A percentile compares a stretch with the other conserved stretches of the same genome.
These are phyloP conservation scores for Solanum raphanifolium DNA, from an alignment of 257 asterid species.

Conservation along the genomic window DNA sequence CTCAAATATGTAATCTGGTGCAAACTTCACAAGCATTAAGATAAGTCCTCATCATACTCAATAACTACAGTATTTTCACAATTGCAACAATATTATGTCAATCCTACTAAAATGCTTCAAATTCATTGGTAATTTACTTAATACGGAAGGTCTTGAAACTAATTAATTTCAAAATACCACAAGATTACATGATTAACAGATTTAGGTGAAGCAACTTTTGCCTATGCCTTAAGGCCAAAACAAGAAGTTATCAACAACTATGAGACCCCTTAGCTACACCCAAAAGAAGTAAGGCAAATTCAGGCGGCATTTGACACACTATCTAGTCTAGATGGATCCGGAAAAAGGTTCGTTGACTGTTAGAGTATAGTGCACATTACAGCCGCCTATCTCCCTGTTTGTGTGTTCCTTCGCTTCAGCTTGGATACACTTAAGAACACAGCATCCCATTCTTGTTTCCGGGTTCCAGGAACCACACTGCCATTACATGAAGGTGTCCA, in stretches of 20 bases:
- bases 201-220: background rate
- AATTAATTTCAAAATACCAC: background rate
- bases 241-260: background rate
- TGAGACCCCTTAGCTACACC: background rate
- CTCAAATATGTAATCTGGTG: background rate
- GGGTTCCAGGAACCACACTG: background rate
- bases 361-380: background rate
- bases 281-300: background rate
- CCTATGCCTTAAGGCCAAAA: background rate
- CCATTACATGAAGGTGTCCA: slow-evolving; percentile 10
- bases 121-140: background rate
- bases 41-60: background rate
- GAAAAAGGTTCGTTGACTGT: background rate
- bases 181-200: background rate
- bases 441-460: slow-evolving; percentile 12
- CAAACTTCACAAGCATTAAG: background rate
- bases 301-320: background rate
- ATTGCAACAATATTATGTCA: background rate
- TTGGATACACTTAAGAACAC: slow-evolving; percentile 6
- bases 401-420: background rate
- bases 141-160: background rate
- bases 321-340: background rate
- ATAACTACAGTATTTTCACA: background rate
- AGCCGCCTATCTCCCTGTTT: background rate
- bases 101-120: background rate